Evolutionary conservation across 164 flowering plant genomes (phyloP).

Genomic region (Aristolochia californica): DNA sequence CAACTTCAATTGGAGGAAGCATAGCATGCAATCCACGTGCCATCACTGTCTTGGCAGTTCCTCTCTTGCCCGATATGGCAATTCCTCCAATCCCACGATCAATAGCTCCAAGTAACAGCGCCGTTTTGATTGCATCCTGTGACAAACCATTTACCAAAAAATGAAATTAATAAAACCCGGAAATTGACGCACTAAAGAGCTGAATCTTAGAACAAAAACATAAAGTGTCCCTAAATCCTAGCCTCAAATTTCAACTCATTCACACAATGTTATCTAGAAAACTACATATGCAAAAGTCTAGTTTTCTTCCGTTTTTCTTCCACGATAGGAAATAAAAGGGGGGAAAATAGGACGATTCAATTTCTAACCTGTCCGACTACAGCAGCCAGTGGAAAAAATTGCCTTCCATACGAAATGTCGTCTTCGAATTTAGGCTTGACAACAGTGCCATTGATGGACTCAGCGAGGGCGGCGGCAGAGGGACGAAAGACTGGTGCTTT

Average conservation of each 20-base stretch:
- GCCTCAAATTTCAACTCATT: too few species aligned
- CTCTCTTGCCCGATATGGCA: constrained; percentile 88
- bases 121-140: constrained; percentile 94
- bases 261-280: too few species aligned
- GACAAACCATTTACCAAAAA: too few species aligned
- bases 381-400: constrained; percentile 83
- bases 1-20: constrained; percentile 92
- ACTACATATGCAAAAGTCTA: too few species aligned
- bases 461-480: constrained; percentile 24
- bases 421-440: constrained; percentile 11
- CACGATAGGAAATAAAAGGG: background rate
- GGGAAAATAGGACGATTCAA: too few species aligned
- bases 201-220: too few species aligned
- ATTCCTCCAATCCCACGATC: constrained; percentile 95
- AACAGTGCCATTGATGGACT: constrained; percentile 54
- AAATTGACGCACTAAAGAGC: too few species aligned
- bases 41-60: constrained; percentile 97
- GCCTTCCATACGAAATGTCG: constrained; percentile 46
- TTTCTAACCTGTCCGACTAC: constrained; percentile 77
- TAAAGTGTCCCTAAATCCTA: too few species aligned
- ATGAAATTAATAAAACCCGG: too few species aligned
- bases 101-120: constrained; percentile 86
- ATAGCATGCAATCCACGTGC: constrained; percentile 93
- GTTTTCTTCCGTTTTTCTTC: too few species aligned
- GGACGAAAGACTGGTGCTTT: constrained; percentile 8